A percentile compares a stretch with the other conserved stretches of the same genome.
phyloP scores from a whole-genome alignment of 1,284 basidiomycete genomes.

The Ganoderma meredithae region DNA sequence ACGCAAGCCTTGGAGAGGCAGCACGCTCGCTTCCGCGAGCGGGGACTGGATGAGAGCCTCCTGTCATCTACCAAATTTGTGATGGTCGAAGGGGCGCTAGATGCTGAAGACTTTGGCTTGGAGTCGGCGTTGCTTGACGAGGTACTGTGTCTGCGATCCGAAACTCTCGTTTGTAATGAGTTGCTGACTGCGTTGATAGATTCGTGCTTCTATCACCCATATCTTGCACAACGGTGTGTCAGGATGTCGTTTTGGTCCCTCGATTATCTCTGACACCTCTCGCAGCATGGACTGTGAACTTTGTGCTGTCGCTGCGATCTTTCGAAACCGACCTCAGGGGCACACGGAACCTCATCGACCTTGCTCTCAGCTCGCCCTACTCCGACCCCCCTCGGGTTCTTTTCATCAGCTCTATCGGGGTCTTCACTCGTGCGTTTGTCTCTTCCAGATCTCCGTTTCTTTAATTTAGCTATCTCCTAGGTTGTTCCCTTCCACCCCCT shows the following conservation, averaged over 20 bases:
- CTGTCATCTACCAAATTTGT: constrained; percentile 38
- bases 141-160: constrained; percentile 14
- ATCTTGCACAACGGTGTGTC: constrained; percentile 32
- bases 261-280: neutral
- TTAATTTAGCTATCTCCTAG: constrained; percentile 7
- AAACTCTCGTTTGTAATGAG: neutral
- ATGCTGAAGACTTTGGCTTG: constrained; percentile 42
- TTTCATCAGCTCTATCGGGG: constrained; percentile 44
- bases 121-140: constrained; percentile 37
- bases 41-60: constrained; percentile 41
- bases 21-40: constrained; percentile 36
- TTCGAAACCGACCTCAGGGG: constrained; percentile 34
- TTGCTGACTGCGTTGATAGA: neutral
- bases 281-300: constrained; percentile 47
- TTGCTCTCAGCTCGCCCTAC: constrained; percentile 38
- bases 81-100: constrained; percentile 44
- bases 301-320: constrained; percentile 39
- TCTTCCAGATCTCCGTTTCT: neutral
- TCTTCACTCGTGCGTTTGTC: constrained; percentile 33
- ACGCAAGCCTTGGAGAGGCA: constrained; percentile 37
- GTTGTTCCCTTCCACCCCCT: constrained; percentile 17
- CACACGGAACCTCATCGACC: constrained; percentile 31
- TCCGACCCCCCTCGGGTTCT: constrained; percentile 34
- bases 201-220: neutral
- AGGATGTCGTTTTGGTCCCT: neutral